Base-by-base conservation (phyloP, 768 basidiomycete genomes). In the Goffeauzyma gilvescens region DNA sequence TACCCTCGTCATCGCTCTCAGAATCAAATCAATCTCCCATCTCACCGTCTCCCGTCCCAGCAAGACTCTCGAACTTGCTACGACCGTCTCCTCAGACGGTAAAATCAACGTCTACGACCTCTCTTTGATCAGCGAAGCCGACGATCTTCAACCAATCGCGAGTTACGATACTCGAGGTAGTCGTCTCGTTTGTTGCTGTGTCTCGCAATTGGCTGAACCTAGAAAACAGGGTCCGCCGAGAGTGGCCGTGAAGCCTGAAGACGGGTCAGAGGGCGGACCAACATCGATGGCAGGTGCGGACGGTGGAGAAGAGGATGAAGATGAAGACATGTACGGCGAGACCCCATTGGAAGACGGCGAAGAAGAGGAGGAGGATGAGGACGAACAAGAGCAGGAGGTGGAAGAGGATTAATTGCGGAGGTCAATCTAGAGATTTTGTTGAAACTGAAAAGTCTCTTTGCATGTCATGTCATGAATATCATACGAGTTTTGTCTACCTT, bases 51-150 rank as follows among this genome's bases (percentile, higher is more conserved):
- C 23, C 35, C 45, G 25, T 37, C 38, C 44, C 14, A 23, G 27
- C 15, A 23, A 34, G 23, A 35, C 10, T 21, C 9, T 8, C 15
- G n/a, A n/a, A n/a, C n/a, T n/a, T n/a, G n/a, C n/a, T n/a, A n/a
- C n/a, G 50, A 81, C 85, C 2, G 76, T 75, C 13, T 95, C 87
- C 0, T 93, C 90, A 0, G 93, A 96, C 46, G 93, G 93, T 6
- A 74, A 75, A 24, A 59, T 65, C 55, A 65, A 64, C 51, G 44
- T 65, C 5, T 57, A 64, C 50, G 55, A 64, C 45, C 51, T 63
- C 2, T 38, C 52, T 9, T n/a, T 38, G n/a, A 36, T 52, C 14
- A n/a, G 30, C 14, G 30, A 18, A 5, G 41, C 33, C 14, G 48
- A 32, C 5, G 41, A 58, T 38, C 66, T 82, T 17, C 56, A 64